These are phyloP conservation scores for Wickerhamiella shivajii DNA, from an alignment of 805 yeast genomes.

Conservation along the genomic window DNA sequence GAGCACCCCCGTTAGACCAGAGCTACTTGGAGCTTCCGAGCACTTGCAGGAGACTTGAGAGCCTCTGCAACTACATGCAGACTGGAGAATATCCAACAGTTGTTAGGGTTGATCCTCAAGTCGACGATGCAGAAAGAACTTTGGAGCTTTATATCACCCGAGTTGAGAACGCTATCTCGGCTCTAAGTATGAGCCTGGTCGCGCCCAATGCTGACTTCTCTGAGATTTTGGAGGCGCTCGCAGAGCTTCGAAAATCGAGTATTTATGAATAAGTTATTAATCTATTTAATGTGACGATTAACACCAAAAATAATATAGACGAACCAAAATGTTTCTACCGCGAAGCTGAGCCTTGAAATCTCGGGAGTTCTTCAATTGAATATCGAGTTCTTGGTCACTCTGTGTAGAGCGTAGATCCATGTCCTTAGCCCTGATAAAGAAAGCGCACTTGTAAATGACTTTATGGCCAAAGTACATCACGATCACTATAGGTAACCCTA, in stretches of 20 bases:
- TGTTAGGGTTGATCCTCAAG: slow-evolving; percentile 1
- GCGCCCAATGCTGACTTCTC: slow-evolving; percentile 1
- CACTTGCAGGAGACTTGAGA: slow-evolving; percentile 4
- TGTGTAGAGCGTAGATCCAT: slow-evolving; percentile 51
- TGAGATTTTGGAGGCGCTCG: neutral
- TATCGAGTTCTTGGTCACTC: slow-evolving; percentile 40
- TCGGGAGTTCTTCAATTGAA: slow-evolving; percentile 35
- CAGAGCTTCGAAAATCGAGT: neutral
- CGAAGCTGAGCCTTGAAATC: slow-evolving; percentile 37
- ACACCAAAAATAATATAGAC: slow-evolving; percentile 8
- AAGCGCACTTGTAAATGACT: slow-evolving; percentile 27
- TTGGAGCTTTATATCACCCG: slow-evolving; percentile 56
- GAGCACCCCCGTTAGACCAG: slow-evolving; percentile 14
- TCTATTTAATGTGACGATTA: slow-evolving; percentile 1
- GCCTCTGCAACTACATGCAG: slow-evolving; percentile 1
- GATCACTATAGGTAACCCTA: slow-evolving; percentile 33
- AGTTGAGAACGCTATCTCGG: slow-evolving; percentile 43
- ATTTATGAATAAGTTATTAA: slow-evolving; percentile 1
- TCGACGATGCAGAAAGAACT: slow-evolving; percentile 17
- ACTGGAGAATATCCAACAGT: slow-evolving; percentile 15
- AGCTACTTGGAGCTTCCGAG: neutral
- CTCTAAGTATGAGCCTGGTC: slow-evolving; percentile 31
- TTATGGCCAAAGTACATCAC: slow-evolving; percentile 39
- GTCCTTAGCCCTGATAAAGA: slow-evolving; percentile 32
- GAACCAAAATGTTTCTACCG: slow-evolving; percentile 28